A percentile compares a stretch with the other conserved stretches of the same genome.
phyloP scores from a whole-genome alignment of 2,329 filamentous ascomycete species.

The Trichoderma polysporum region DNA sequence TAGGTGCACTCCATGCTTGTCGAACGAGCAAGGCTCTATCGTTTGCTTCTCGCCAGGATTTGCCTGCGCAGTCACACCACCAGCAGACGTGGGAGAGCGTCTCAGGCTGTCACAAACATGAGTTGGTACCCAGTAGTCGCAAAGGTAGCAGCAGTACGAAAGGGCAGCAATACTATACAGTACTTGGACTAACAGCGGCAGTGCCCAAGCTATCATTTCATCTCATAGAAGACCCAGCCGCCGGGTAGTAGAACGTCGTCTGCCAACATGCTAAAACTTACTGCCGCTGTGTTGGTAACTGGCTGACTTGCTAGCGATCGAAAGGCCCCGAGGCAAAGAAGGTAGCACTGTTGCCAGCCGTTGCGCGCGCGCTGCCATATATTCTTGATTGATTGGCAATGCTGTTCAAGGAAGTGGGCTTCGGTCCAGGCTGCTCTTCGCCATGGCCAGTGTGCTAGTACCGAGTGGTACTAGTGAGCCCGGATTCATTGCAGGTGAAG shows the following conservation, averaged over 20 bases:
- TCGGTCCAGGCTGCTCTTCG: not conserved
- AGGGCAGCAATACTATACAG: not conserved
- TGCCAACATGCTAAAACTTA: not conserved
- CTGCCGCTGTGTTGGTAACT: not conserved
- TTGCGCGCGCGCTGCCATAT: not conserved
- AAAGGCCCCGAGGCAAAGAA: slow-evolving; percentile 1
- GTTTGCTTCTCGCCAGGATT: not conserved
- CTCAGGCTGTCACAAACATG: slow-evolving; percentile 3
- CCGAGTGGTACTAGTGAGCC: not conserved
- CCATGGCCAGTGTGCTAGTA: not conserved
- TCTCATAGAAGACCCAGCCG: not conserved
- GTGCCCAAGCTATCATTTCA: not conserved
- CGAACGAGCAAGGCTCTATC: not conserved
- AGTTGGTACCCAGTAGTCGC: not conserved
- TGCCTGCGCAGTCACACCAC: slow-evolving; percentile 5
- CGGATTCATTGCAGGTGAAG: not conserved
- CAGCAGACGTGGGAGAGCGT: not conserved
- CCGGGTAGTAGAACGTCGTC: not conserved
- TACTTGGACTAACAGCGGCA: not conserved
- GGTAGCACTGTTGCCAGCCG: not conserved
- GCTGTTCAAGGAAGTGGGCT: not conserved
- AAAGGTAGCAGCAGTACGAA: not conserved
- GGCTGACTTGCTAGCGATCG: not conserved
- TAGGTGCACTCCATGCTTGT: not conserved
- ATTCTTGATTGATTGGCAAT: slow-evolving; percentile 2